phyloP scores from a whole-genome alignment of 805 yeast genomes.

The Myxozyma vanderwaltii region DNA sequence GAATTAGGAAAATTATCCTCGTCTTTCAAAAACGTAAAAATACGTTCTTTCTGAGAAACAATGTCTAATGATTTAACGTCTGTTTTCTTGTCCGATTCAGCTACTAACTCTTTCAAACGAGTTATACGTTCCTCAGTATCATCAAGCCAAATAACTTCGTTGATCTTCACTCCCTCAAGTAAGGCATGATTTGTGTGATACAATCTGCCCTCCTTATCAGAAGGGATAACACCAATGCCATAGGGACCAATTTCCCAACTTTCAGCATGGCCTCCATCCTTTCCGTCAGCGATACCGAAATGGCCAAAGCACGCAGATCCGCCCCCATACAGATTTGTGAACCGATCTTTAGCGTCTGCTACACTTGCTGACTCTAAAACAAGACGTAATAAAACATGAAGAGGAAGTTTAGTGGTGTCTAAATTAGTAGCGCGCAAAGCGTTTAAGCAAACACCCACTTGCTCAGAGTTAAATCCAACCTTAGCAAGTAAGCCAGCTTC shows the following conservation, averaged over 20 bases:
- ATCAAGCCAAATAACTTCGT: conserved; percentile 30
- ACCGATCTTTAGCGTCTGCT: conserved; percentile 33
- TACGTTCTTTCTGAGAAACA: conserved; percentile 24
- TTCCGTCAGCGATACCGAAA: conserved; percentile 32
- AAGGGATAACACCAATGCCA: conserved; percentile 20
- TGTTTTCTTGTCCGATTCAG: not conserved
- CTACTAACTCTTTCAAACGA: conserved; percentile 21
- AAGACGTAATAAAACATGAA: conserved; percentile 45
- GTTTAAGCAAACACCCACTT: conserved; percentile 43
- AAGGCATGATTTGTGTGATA: conserved; percentile 31
- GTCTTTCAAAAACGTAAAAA: conserved; percentile 34
- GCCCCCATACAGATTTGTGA: conserved; percentile 13
- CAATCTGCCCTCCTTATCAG: conserved; percentile 15
- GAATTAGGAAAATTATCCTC: conserved; percentile 37
- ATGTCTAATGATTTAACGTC: not conserved
- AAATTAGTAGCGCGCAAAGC: conserved; percentile 43
- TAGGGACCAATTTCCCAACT: conserved; percentile 32
- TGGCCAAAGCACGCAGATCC: conserved; percentile 33
- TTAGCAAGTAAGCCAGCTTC: conserved; percentile 47
- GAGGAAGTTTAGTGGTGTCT: conserved; percentile 42
- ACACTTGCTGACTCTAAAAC: conserved; percentile 40
- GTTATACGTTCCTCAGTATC: conserved; percentile 27
- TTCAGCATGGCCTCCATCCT: conserved; percentile 23
- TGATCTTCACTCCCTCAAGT: conserved; percentile 14
- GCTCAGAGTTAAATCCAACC: conserved; percentile 43